phyloP scores from a whole-genome alignment of 495 filamentous ascomycete species.

The Aspergillus saccharolyticus region DNA sequence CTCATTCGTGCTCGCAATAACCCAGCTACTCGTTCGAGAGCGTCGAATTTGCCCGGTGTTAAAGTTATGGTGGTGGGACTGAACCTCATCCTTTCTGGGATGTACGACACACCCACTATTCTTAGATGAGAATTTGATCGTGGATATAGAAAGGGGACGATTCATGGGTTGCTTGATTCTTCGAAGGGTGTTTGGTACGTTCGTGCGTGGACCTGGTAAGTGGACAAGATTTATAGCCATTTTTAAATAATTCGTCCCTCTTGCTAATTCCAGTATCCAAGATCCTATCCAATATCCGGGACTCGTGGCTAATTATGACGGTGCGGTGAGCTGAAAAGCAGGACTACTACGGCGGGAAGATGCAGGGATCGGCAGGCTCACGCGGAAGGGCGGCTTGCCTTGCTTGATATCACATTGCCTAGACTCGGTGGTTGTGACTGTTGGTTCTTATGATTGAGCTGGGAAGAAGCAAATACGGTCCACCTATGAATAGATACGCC shows the following conservation, averaged over 20 bases:
- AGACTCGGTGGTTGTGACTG: background rate
- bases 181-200: too few relatives aligned
- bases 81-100: background rate
- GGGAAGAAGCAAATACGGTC: background rate
- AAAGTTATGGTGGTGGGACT: slow-evolving; percentile 5
- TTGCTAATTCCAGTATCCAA: too few relatives aligned
- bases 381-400: background rate
- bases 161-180: too few relatives aligned
- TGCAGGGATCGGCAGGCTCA: background rate
- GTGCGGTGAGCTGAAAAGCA: background rate
- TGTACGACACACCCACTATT: slow-evolving; percentile 5
- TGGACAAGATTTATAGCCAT: too few relatives aligned
- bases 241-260: too few relatives aligned
- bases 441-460: background rate
- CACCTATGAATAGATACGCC: background rate
- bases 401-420: background rate
- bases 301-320: too few relatives aligned
- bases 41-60: background rate
- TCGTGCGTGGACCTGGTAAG: too few relatives aligned
- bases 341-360: too few relatives aligned
- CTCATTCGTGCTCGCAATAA: slow-evolving; percentile 4
- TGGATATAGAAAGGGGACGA: too few relatives aligned
- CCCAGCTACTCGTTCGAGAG: slow-evolving; percentile 2
- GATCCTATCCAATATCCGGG: too few relatives aligned
- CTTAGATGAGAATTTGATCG: too few relatives aligned